These are phyloP conservation scores for Mycena venus DNA, from an alignment of 768 basidiomycete species.

Conservation along the genomic window DNA sequence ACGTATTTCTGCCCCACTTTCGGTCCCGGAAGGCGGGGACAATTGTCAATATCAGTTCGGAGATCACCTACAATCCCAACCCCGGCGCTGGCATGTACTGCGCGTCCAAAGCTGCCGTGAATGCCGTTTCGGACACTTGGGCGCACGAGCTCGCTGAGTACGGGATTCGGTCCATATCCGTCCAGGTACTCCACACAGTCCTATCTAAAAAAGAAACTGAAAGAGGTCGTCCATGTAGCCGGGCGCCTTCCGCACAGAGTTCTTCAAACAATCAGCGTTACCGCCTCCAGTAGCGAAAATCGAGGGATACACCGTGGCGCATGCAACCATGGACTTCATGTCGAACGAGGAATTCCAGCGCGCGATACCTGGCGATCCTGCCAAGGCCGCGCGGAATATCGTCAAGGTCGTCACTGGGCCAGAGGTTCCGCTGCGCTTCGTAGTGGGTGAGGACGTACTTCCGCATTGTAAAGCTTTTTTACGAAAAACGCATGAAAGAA, in stretches of 20 bases:
- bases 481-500: not conserved
- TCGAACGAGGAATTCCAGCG: not conserved
- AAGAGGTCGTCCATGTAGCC: not conserved
- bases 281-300: not conserved
- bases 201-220: too few species aligned
- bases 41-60: not conserved
- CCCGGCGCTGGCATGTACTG: not conserved
- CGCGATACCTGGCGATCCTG: not conserved
- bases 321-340: not conserved
- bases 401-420: not conserved
- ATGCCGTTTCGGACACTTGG: constrained; percentile 7
- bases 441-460: not conserved
- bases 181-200: not conserved
- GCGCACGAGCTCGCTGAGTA: constrained; percentile 3
- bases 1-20: constrained; percentile 5
- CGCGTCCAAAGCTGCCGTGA: not conserved
- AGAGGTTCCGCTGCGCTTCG: constrained; percentile 3
- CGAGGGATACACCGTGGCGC: not conserved
- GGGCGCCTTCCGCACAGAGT: constrained; percentile 1
- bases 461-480: not conserved
- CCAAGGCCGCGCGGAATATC: not conserved
- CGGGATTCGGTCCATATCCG: not conserved
- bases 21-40: not conserved
- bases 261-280: not conserved
- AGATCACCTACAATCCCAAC: not conserved